phyloP scores from a whole-genome alignment of 805 yeast species.

The Saturnispora galanensis region DNA sequence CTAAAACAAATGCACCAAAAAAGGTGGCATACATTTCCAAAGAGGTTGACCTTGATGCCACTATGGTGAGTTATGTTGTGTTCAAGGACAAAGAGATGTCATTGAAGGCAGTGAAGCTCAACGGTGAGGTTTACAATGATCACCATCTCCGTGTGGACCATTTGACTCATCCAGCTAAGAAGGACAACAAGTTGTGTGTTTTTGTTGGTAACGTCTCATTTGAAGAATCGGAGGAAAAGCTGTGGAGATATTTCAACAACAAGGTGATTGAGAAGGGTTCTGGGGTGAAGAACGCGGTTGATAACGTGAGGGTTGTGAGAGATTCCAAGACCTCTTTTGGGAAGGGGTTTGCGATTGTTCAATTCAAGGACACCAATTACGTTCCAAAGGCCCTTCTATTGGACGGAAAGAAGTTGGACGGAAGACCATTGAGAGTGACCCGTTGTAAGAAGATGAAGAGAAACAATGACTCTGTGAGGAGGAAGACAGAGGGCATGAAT shows the following conservation, averaged over 20 bases:
- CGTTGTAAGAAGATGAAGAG: slow-evolving; percentile 45
- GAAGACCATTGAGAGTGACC: slow-evolving; percentile 64
- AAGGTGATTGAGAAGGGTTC: slow-evolving; percentile 38
- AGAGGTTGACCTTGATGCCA: slow-evolving; percentile 66
- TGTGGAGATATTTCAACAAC: slow-evolving; percentile 69
- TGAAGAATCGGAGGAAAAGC: slow-evolving; percentile 80
- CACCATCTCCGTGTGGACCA: slow-evolving; percentile 87
- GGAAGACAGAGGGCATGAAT: slow-evolving; percentile 29
- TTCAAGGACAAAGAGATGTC: slow-evolving; percentile 47
- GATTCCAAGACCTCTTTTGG: slow-evolving; percentile 92
- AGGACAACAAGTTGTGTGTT: slow-evolving; percentile 72
- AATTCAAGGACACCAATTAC: slow-evolving; percentile 61
- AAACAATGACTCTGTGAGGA: slow-evolving; percentile 16
- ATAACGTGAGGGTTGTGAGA: slow-evolving; percentile 81
- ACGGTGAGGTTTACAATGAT: slow-evolving; percentile 57
- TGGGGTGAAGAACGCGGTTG: slow-evolving; percentile 34
- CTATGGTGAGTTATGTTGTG: slow-evolving; percentile 84
- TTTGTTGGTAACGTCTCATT: slow-evolving; percentile 93
- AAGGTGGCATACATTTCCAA: slow-evolving; percentile 83
- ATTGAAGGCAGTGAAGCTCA: slow-evolving; percentile 37
- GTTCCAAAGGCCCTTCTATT: slow-evolving; percentile 76
- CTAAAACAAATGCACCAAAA: slow-evolving; percentile 79
- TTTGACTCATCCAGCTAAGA: slow-evolving; percentile 82
- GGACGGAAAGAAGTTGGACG: slow-evolving; percentile 52
- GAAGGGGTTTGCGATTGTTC: slow-evolving; percentile 95